Conservation (phyloP, 805 yeast species). For the Saturnispora diversa region DNA sequence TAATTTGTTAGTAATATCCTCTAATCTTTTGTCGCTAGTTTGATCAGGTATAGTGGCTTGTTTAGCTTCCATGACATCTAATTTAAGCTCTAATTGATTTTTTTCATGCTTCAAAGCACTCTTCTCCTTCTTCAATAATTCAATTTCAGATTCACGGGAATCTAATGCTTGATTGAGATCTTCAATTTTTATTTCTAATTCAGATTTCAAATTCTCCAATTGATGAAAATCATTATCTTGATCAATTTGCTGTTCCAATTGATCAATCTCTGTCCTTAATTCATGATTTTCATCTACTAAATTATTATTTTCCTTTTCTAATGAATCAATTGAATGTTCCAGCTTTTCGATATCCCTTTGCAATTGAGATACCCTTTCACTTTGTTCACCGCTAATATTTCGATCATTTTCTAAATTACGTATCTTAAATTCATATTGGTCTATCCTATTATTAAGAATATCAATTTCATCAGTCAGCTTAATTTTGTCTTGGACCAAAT, state of each 20-base stretch:
- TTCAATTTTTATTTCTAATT: slow-evolving; percentile 18
- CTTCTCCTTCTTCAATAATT: slow-evolving; percentile 10
- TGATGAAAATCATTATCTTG: slow-evolving; percentile 19
- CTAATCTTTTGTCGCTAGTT: slow-evolving; percentile 3
- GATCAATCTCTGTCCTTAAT: slow-evolving; percentile 7
- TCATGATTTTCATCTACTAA: slow-evolving; percentile 11
- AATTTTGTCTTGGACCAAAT: slow-evolving; percentile 17
- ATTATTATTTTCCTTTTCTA: slow-evolving; percentile 8
- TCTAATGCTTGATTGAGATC: slow-evolving; percentile 12
- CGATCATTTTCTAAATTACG: not conserved
- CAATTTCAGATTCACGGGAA: slow-evolving; percentile 4
- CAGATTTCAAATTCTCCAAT: slow-evolving; percentile 24
- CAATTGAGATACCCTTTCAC: not conserved
- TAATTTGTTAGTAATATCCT: slow-evolving; percentile 11
- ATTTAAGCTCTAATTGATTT: slow-evolving; percentile 1
- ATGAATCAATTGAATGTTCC: slow-evolving; percentile 2
- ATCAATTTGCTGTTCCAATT: slow-evolving; percentile 14
- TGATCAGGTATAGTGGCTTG: slow-evolving; percentile 2
- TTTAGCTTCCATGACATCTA: slow-evolving; percentile 8
- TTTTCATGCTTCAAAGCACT: slow-evolving; percentile 3
- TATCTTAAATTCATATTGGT: slow-evolving; percentile 12
- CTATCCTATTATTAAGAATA: slow-evolving; percentile 10
- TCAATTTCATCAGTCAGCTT: slow-evolving; percentile 23
- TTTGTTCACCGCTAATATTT: not conserved
- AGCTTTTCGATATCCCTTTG: not conserved